Conservation (phyloP, 1,284 basidiomycete species). For the Xanthoconium separans region DNA sequence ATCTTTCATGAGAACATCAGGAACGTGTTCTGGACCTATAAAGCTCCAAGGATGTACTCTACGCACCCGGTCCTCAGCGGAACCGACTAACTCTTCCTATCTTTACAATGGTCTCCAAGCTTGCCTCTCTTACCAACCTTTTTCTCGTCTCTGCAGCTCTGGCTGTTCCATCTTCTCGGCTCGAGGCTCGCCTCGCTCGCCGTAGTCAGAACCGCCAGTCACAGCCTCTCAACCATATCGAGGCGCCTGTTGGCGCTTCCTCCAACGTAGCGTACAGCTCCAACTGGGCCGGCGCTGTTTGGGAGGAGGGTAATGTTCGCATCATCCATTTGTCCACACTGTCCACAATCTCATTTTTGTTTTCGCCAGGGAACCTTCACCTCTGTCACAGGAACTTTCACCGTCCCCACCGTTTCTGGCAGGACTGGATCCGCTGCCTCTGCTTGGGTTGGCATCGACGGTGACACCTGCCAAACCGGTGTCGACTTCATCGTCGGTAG, state of each 20-base stretch:
- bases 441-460: conserved; percentile 27
- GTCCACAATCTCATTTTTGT: background rate
- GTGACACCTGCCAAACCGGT: conserved; percentile 15
- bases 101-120: conserved; percentile 19
- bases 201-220: conserved; percentile 15
- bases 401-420: conserved; percentile 13
- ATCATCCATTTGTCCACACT: background rate
- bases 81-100: background rate
- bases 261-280: conserved; percentile 15
- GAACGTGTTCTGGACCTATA: conserved; percentile 8
- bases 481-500: conserved; percentile 11
- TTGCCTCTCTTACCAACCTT: conserved; percentile 16
- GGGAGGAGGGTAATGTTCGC: conserved; percentile 8
- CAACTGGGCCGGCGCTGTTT: conserved; percentile 22
- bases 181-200: conserved; percentile 10
- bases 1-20: conserved; percentile 1
- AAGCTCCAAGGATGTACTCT: conserved; percentile 2
- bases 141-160: conserved; percentile 19
- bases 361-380: conserved; percentile 14
- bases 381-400: conserved; percentile 21
- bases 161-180: conserved; percentile 16
- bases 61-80: background rate
- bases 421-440: conserved; percentile 1
- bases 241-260: background rate
- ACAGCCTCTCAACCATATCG: conserved; percentile 4